Evolutionary conservation across 768 basidiomycete species (phyloP), one percentile per base, ranked within the genome.

Genomic region (Clavulina sp.): DNA sequence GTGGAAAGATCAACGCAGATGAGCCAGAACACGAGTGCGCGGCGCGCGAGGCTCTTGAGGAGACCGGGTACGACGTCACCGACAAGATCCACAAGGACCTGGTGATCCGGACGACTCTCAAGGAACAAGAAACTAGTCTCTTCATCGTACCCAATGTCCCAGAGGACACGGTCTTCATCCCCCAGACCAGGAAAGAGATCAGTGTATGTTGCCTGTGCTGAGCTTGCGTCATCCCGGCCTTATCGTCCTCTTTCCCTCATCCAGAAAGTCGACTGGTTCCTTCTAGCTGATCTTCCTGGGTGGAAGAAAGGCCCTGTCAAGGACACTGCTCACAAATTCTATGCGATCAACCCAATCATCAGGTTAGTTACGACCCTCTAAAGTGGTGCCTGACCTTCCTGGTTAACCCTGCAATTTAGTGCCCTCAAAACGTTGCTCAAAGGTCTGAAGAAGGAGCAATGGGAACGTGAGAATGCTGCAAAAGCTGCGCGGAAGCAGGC

Each of bases 1-100:
- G 93, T 63, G 95, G 95, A n/a, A 99, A 99, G 68, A 97, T 97
- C 64, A 99, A 99, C 60, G 81, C 92, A 63, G 76, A 84, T 54
- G 95, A 99, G 63, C 77, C 81, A 5, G 75, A 80, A 52, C 73
- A 75, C 47, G 74, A 73, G 51, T 99, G 95, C 65, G 95, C 93
- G 2, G 73, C 85, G 50, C 79, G 95, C 64, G 95, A 99, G 70
- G 93, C 97, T 23, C 70, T 86, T 29, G 95, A 99, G 66, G 95
- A 99, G 68, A 96, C 91, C 0, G 95, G 95, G 13, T 97, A 85
- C 69, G 88, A 96, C 64, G 62, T 89, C 51, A 74, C 72, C 48
- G 77, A 74, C 52, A 74, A 81, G 60, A 65, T 86, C 47, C 67
- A 79, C 58, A 71, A 75, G 2, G 63, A 76, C 41, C 69, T 88